Base-by-base conservation (phyloP, 106 monocot genomes). In the Dactylorhiza incarnata region DNA sequence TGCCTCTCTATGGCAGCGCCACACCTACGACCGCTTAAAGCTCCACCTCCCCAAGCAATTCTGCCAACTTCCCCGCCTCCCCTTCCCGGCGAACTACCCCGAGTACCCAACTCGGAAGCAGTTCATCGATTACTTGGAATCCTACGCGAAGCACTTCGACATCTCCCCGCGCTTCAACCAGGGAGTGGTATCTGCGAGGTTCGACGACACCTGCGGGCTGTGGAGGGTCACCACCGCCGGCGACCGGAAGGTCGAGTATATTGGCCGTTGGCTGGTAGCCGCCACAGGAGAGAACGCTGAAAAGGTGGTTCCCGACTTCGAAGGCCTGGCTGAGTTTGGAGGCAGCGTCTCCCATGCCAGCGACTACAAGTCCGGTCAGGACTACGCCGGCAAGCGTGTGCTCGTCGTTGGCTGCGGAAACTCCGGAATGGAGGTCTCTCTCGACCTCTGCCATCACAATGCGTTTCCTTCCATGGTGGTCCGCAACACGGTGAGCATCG, bases 211-310 rank as follows among this genome's bases (percentile, higher is more conserved):
- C 43, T 73, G 58, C 59, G 80, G 86, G 9, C 71, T 86, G 56
- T 86, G 85, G 85, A 47, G 85, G 10, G 85, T 86, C 19, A 76
- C 65, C 17, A 59, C 53, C 48, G 9, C 37, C 50, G 54, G 63
- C 12, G 72, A 25, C 25, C 74, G 53, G 53, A 70, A 83, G 75
- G 68, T 58, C 3, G 89, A 86, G 79, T 89, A 89, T 77, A 84
- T 89, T 15, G 84, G 86, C 45, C 72, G 65, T 49, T 84, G 89
- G 86, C 66, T 89, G 4, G 89, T 89, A 20, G 86, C 76, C 8
- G 89, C 89, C 56, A 84, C 89, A 10, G 89, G 89, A 16, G 89
- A 89, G 72, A 89, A 89, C 68, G 89, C 89, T 0, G 86, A 86
- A 82, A 77, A 71, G 17, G 77, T 86, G 9, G 73, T 86, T 7